These are phyloP conservation scores for Fusarium coffeatum DNA, from an alignment of 2,329 filamentous ascomycete species.

Conservation along the genomic window DNA sequence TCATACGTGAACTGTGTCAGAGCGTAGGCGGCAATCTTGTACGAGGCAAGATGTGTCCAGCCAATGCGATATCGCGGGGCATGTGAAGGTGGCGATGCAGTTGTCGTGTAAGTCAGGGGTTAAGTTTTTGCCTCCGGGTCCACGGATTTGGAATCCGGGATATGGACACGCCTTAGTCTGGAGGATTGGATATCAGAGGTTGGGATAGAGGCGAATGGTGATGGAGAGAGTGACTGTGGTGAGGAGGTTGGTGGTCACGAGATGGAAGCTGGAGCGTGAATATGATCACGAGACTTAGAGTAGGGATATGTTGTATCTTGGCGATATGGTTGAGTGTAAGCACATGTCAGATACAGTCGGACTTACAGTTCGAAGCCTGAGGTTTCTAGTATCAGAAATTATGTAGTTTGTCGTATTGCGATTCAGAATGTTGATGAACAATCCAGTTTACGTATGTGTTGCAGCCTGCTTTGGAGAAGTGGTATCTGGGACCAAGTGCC, in stretches of 20 bases:
- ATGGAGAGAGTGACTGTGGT: not conserved
- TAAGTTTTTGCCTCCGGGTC: conserved; percentile 21
- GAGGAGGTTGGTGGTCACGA: not conserved
- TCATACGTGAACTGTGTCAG: conserved; percentile 8
- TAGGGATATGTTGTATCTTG: not conserved
- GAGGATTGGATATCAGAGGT: not conserved
- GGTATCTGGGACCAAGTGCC: not conserved
- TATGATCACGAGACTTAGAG: conserved; percentile 6
- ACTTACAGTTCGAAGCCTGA: not conserved
- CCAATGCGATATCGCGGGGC: conserved; percentile 21
- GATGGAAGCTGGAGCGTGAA: not conserved
- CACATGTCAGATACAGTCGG: not conserved
- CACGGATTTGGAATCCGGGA: conserved; percentile 13
- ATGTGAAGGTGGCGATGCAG: conserved; percentile 11
- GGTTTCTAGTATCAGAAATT: not conserved
- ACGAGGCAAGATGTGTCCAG: conserved; percentile 9
- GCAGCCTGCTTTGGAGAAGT: not conserved
- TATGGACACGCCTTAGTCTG: conserved; percentile 31
- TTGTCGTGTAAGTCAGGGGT: conserved; percentile 7
- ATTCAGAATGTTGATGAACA: not conserved
- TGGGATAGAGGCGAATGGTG: not conserved
- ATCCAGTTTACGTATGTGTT: not conserved
- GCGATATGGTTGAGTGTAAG: not conserved
- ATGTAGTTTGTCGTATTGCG: not conserved
- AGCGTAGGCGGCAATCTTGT: conserved; percentile 11